Conservation (phyloP, 2,329 filamentous ascomycete genomes). For the Sarocladiaceae sp. region DNA sequence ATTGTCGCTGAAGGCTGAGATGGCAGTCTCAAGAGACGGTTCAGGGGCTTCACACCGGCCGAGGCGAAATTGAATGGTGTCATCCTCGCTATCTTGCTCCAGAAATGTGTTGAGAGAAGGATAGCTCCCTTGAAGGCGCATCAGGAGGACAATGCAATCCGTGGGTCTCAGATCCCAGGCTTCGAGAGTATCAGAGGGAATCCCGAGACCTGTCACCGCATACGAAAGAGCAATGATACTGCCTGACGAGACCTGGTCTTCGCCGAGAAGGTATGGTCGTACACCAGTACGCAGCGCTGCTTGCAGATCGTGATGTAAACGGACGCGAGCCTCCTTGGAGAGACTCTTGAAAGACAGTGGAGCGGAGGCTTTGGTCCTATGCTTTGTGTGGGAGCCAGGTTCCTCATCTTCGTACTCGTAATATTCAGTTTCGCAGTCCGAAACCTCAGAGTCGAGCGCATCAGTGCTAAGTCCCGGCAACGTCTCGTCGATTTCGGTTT, state of each 20-base stretch:
- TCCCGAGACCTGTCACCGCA: constrained; percentile 57
- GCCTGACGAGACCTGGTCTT: not conserved
- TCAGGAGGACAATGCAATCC: constrained; percentile 65
- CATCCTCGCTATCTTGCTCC: not conserved
- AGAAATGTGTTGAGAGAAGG: constrained; percentile 46
- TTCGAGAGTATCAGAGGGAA: constrained; percentile 64
- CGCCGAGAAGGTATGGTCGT: not conserved
- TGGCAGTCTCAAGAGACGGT: constrained; percentile 2
- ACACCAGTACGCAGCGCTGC: not conserved
- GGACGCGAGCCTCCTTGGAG: no score
- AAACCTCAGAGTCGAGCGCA: not conserved
- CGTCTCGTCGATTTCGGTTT: no score
- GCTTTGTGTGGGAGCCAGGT: not conserved
- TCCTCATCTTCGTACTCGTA: not conserved
- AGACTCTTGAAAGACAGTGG: not conserved
- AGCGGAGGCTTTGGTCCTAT: not conserved
- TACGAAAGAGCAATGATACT: constrained; percentile 57
- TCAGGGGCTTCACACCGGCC: not conserved
- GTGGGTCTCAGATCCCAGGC: constrained; percentile 62
- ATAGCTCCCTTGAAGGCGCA: constrained; percentile 58
- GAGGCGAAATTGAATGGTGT: not conserved
- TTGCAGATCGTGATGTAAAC: not conserved
- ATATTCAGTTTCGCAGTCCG: not conserved
- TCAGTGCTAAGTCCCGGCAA: no score
- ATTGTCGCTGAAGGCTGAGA: not conserved